Evolutionary conservation across 1,284 basidiomycete species (phyloP).

Genomic region (Sanghuangporus sanghuang): DNA sequence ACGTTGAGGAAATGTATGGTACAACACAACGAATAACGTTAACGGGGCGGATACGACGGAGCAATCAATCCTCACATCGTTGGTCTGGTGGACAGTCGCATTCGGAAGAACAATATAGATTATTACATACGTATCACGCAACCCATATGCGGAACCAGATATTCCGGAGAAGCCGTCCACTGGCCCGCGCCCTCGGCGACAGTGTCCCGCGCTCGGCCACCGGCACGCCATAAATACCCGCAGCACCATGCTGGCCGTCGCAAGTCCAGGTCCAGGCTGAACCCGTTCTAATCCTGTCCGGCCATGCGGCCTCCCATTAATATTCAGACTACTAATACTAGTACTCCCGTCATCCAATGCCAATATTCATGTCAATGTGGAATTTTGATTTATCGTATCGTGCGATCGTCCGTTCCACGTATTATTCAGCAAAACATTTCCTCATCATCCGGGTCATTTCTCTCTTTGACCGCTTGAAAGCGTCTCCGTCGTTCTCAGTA

Average conservation of each 20-base stretch:
- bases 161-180: background rate
- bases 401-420: background rate
- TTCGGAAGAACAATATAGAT: no score
- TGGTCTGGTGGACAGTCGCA: no score
- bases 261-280: no score
- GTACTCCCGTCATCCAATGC: background rate
- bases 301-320: background rate
- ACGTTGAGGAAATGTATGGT: background rate
- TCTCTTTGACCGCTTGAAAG: background rate
- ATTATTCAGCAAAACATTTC: background rate
- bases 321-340: no score
- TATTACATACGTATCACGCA: background rate
- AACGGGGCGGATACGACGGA: background rate
- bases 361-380: no score
- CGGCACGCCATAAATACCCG: no score
- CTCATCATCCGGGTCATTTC: background rate
- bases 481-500: background rate
- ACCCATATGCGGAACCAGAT: background rate
- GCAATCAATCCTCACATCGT: background rate
- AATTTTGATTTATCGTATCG: no score
- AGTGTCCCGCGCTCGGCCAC: background rate
- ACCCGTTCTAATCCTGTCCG: background rate
- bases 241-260: no score
- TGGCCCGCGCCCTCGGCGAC: background rate
- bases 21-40: background rate